Evolutionary conservation across 352 stramenopile genomes (phyloP), one percentile per base, ranked within the genome.

Genomic region (Pythium myriotylum): DNA sequence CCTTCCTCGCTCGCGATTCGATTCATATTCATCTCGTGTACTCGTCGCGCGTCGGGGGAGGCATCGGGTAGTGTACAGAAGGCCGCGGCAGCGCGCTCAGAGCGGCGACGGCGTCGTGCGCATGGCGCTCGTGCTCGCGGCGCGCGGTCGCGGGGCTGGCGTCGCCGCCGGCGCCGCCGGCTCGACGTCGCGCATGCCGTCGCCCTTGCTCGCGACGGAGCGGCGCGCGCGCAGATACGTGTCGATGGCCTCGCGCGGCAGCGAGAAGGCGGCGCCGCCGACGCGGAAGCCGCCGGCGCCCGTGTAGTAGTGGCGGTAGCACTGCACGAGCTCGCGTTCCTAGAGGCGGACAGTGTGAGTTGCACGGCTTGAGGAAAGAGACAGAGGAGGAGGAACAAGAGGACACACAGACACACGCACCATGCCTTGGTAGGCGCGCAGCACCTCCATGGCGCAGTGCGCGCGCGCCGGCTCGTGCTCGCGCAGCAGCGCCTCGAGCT

Each of bases 231-330:
- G 64, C 32, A 90, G 52, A 55, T 78, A 87, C 14, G 77, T 81
- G 26, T 74, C 70, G 22, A 90, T 85, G 33, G 77, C 78, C 9
- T 78, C 76, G 19, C 65, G 74, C 1, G 80, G 81, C 27, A 90
- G 69, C 55, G 70, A 87, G 62, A 77, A 86, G 39, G 57, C 71
- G 45, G 29, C 50, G 14, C 9, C 26, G 20, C 24, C 65, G 33
- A 88, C 58, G n/a, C 68, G 62, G 41, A 89, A 84, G 48, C 73
- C 68, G 12, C 68, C 67, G 43, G 68, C 70, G 57, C 74, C 68
- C 0, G 76, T 72, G 73, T 87, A 88, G 53, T 79, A 86, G 51
- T 86, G 78, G 39, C 81, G 81, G 57, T 87, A 88, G 62, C 78
- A 87, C 58, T 82, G 74, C 42, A 88, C 42, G 24, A 88, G 64